Evolutionary conservation across 179 eudicot species (phyloP).

Genomic region (Spinacia oleracea): DNA sequence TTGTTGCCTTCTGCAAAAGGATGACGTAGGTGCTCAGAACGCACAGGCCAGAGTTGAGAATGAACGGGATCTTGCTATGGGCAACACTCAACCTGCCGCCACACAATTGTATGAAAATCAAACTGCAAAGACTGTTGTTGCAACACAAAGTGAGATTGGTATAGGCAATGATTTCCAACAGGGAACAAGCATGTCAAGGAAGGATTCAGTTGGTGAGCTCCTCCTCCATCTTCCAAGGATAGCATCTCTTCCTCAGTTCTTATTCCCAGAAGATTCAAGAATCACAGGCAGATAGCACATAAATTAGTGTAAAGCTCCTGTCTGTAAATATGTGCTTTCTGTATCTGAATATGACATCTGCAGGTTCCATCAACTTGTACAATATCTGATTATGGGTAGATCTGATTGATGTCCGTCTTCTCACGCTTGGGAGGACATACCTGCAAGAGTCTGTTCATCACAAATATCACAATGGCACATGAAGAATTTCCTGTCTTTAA

Average conservation of each 20-base stretch:
- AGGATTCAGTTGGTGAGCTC: slow-evolving; percentile 69
- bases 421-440: neutral
- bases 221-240: slow-evolving; percentile 74
- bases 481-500: no score
- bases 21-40: slow-evolving; percentile 34
- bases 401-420: neutral
- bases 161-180: slow-evolving; percentile 30
- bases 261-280: slow-evolving; percentile 50
- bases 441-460: no score
- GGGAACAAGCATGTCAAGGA: slow-evolving; percentile 53
- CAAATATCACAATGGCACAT: no score
- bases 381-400: neutral
- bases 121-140: slow-evolving; percentile 14
- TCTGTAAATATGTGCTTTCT: neutral
- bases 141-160: slow-evolving; percentile 23
- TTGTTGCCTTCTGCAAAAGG: slow-evolving; percentile 88
- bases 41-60: slow-evolving; percentile 21
- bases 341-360: slow-evolving; percentile 1
- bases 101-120: slow-evolving; percentile 19
- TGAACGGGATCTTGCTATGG: slow-evolving; percentile 2
- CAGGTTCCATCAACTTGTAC: neutral
- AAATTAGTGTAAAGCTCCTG: slow-evolving; percentile 12
- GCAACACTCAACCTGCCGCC: neutral
- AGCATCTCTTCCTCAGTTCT: slow-evolving; percentile 75
- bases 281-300: slow-evolving; percentile 35